Evolutionary conservation across 148 eudicot species (phyloP), one percentile per base, ranked within the genome.

Genomic region (Arctostaphylos glauca): DNA sequence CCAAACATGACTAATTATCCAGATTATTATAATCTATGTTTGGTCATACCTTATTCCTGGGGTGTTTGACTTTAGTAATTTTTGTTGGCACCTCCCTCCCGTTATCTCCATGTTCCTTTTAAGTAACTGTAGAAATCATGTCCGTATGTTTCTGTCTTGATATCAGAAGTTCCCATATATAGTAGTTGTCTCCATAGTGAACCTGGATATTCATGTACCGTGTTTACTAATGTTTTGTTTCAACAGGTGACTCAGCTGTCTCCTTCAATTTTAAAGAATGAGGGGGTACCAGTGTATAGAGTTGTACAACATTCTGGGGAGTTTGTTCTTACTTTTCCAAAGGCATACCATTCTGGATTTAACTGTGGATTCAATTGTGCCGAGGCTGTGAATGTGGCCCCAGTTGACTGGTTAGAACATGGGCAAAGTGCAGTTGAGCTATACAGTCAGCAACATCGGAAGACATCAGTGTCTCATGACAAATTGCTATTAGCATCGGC

Each of bases 291-390:
- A 1, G 91, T 92, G 38, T 88, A 85, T 76, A 87, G 91, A 77
- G 90, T 81, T 58, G 89, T 88, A 60, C 94, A 92, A 80, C 82
- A 85, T 70, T 81, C 93, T 3, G 88, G 94, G 86, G 94, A 92
- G 83, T 92, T 92, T 83, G 88, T 92, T 79, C 86, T 92, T 47
- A 92, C 94, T 66, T 92, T 92, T 79, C 93, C 93, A 14, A 92
- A 93, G 82, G 93, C 93, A 68, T 92, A 92, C 78, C 94, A 92
- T 79, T 84, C 89, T 25, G 93, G 94, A 58, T 92, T 92, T 76
- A 92, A 92, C 80, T 92, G 89, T 85, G 94, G 93, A 44, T 92
- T 92, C 82, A 92, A 92, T 71, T 92, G 94, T 81, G 94, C 93
- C 1, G 94, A 92, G 89, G 94, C 93, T 21, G 93, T 92, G 21